Evolutionary conservation across 306 rosid species (phyloP).

Genomic region (Dryas octopetala): DNA sequence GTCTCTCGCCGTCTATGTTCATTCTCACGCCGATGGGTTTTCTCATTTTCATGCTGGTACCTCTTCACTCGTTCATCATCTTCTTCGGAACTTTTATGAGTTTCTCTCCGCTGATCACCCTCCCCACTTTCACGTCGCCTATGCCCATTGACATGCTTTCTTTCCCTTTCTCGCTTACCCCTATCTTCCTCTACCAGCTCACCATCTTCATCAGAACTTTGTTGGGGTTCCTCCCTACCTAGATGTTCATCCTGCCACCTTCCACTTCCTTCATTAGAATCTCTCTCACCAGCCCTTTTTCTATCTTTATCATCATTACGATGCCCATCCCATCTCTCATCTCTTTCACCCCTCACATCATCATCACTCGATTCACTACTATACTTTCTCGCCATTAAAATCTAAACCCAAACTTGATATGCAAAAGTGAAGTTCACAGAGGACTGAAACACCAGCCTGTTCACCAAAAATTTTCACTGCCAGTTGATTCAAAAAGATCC

Average conservation of each 20-base stretch:
- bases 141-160: constrained; percentile 20
- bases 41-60: constrained; percentile 26
- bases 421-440: too few species aligned
- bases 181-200: constrained; percentile 31
- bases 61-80: constrained; percentile 28
- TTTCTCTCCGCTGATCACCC: constrained; percentile 24
- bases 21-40: constrained; percentile 9
- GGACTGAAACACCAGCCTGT: too few species aligned
- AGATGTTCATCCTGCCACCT: constrained; percentile 21
- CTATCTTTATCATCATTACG: constrained; percentile 23
- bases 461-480: not conserved
- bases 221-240: constrained; percentile 23
- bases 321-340: constrained; percentile 20
- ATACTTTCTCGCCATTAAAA: constrained; percentile 48
- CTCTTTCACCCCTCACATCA: constrained; percentile 28
- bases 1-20: constrained; percentile 29
- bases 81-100: constrained; percentile 30
- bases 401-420: too few species aligned
- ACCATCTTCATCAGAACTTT: constrained; percentile 39
- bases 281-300: constrained; percentile 20
- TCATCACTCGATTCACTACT: constrained; percentile 48
- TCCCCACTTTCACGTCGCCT: constrained; percentile 26
- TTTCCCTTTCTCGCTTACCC: constrained; percentile 26
- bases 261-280: constrained; percentile 29
- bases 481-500: not conserved